Percentiles rank a stretch among this genome's conserved stretches.
Conservation (phyloP, 192 early-diverging fungal species). For the Linnemannia hyalina region DNA sequence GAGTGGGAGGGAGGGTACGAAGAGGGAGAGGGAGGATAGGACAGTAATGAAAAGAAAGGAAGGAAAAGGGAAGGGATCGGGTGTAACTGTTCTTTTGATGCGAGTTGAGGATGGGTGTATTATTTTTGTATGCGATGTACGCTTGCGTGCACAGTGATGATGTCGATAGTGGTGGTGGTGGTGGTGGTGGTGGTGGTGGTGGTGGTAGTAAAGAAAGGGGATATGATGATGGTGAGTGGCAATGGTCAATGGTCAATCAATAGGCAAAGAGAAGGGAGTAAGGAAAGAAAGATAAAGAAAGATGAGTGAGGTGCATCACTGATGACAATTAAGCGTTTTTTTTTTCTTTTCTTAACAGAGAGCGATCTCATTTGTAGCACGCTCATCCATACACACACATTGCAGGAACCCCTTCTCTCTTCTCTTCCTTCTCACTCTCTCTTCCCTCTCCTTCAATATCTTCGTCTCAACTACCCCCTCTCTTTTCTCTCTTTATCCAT, state of each 20-base stretch:
- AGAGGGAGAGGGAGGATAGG: slow-evolving; percentile 35
- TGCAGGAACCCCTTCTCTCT: no score
- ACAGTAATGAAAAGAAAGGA: slow-evolving; percentile 26
- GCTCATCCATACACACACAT: no score
- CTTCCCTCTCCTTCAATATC: background rate
- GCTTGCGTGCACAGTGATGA: no score
- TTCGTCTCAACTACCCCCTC: background rate
- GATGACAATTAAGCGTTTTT: background rate
- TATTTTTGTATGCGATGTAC: no score
- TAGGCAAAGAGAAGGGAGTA: no score
- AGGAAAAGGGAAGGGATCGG: background rate
- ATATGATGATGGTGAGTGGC: no score
- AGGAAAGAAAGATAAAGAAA: no score
- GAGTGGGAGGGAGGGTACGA: slow-evolving; percentile 28
- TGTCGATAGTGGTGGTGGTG: background rate
- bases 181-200: background rate
- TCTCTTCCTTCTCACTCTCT: background rate
- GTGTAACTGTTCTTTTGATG: background rate
- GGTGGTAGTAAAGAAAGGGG: background rate
- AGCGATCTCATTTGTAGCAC: no score
- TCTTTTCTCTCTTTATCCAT: background rate
- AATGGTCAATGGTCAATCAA: no score
- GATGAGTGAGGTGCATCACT: no score
- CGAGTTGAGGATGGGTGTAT: no score
- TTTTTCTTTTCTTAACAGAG: background rate